phyloP scores from a whole-genome alignment of 306 rosid genomes.

The Lathyrus tuberosus region DNA sequence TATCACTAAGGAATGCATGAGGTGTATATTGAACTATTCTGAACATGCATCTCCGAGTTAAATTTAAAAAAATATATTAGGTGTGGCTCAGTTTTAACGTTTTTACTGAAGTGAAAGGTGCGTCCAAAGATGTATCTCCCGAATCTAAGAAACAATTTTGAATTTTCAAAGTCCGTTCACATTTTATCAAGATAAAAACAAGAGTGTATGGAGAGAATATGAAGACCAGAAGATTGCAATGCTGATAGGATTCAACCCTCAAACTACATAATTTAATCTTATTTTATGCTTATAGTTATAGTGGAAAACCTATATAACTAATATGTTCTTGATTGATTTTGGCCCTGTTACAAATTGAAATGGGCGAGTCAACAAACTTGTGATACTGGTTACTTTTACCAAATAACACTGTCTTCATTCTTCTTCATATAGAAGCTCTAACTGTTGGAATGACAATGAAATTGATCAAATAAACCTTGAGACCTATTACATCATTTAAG shows the following conservation, averaged over 20 bases:
- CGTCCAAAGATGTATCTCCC: too few species aligned
- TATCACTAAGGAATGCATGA: too few species aligned
- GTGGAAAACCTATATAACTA: too few species aligned
- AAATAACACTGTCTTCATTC: neutral
- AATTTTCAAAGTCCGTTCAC: too few species aligned
- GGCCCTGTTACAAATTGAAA: neutral
- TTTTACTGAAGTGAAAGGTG: too few species aligned
- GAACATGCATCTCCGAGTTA: too few species aligned
- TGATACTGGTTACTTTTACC: neutral
- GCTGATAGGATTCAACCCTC: neutral
- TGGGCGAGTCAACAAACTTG: neutral
- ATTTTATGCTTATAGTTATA: neutral
- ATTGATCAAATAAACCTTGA: neutral
- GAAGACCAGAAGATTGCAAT: neutral
- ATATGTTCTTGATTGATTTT: neutral
- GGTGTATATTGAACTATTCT: too few species aligned
- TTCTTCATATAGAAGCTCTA: slow-evolving; percentile 6
- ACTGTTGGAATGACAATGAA: neutral
- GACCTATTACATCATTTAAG: neutral
- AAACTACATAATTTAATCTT: neutral
- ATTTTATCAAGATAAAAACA: neutral
- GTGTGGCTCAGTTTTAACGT: too few species aligned
- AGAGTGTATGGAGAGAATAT: neutral
- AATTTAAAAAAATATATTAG: too few species aligned
- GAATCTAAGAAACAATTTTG: too few species aligned